Percentiles rank a stretch among this genome's conserved stretches.
Evolutionary conservation across 208 protist species (phyloP).

Genomic region (Wallacemonas collosoma): DNA sequence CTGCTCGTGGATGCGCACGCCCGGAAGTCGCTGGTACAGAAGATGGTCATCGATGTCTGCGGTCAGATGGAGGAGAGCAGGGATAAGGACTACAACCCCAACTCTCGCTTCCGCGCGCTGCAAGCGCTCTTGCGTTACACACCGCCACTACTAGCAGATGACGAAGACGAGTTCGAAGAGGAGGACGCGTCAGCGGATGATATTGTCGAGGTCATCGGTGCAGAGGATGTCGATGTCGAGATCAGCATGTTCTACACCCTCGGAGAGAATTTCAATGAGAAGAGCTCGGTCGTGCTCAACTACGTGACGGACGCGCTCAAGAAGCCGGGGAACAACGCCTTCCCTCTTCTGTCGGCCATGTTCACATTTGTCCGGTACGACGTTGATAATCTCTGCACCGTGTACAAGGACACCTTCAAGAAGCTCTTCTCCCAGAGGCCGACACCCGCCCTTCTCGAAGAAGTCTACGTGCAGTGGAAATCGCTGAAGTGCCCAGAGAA

Average conservation of each 20-base stretch:
- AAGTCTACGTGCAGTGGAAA: constrained; percentile 80
- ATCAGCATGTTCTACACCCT: constrained; percentile 60
- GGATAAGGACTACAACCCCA: constrained; percentile 49
- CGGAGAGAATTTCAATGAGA: constrained; percentile 42
- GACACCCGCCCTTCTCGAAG: constrained; percentile 47
- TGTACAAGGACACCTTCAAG: constrained; percentile 63
- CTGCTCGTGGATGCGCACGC: constrained; percentile 64
- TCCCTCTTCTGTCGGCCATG: constrained; percentile 62
- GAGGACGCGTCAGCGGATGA: constrained; percentile 4
- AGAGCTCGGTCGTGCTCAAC: constrained; percentile 13
- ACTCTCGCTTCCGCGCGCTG: constrained; percentile 79
- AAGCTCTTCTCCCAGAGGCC: constrained; percentile 55
- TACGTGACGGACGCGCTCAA: constrained; percentile 29
- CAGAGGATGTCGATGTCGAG: constrained; percentile 42
- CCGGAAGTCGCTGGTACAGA: constrained; percentile 34
- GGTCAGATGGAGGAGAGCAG: constrained; percentile 33
- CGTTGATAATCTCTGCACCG: constrained; percentile 54
- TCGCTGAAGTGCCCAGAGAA: constrained; percentile 50
- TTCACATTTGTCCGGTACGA: constrained; percentile 88
- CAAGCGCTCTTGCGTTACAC: constrained; percentile 78
- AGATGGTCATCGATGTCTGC: constrained; percentile 59
- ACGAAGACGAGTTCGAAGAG: constrained; percentile 19
- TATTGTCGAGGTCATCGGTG: constrained; percentile 5
- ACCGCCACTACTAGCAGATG: constrained; percentile 42
- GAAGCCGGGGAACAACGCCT: constrained; percentile 22